Percentiles rank a stretch among this genome's conserved stretches.
Conservation (phyloP, 495 filamentous ascomycete species). For the Neurospora sublineolata region DNA sequence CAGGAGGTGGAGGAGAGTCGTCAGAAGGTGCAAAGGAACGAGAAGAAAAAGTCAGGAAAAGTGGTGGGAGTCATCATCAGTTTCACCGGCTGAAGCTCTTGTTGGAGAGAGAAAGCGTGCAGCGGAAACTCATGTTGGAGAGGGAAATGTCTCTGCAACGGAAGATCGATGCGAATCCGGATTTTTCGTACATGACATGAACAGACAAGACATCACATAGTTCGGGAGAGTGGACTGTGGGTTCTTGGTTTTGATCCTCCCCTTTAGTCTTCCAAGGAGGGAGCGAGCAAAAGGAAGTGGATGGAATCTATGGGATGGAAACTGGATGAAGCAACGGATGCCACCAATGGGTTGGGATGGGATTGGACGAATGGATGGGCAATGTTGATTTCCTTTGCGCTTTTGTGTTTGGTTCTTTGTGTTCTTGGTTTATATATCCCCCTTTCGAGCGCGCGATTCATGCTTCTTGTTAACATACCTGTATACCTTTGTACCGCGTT, state of each 20-base stretch:
- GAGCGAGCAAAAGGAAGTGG: neutral
- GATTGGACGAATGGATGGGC: neutral
- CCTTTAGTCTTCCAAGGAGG: neutral
- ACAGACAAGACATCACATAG: neutral
- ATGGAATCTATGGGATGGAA: neutral
- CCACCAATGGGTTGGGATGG: neutral
- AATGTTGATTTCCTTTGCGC: slow-evolving; percentile 1
- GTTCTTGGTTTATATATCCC: slow-evolving; percentile 6
- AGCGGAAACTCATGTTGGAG: neutral
- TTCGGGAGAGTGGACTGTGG: neutral
- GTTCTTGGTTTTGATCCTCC: no score
- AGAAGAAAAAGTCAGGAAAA: neutral
- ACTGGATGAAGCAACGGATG: neutral
- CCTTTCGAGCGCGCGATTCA: neutral
- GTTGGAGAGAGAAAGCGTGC: neutral
- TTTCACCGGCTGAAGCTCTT: neutral
- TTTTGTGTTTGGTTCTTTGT: neutral
- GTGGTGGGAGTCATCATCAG: neutral
- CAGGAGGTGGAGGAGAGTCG: neutral
- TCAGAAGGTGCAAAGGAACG: neutral
- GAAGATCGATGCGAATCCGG: neutral
- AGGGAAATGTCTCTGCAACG: neutral
- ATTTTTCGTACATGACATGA: neutral
- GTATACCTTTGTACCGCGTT: neutral
- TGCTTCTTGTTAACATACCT: slow-evolving; percentile 2